Evolutionary conservation across 306 rosid genomes (phyloP).

Genomic region (Spatholobus suberectus): DNA sequence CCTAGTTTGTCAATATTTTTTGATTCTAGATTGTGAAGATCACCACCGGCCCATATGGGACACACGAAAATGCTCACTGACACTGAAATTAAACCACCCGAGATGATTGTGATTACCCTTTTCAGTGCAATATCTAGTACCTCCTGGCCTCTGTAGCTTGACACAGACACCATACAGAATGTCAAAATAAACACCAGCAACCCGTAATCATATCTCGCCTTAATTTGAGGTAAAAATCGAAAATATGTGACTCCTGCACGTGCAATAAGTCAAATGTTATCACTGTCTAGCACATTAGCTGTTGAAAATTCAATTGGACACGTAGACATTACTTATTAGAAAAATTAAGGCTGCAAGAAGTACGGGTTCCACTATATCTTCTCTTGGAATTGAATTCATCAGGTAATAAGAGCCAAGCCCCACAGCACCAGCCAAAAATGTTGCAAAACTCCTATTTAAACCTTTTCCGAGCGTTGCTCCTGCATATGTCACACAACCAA

Average conservation of each 20-base stretch:
- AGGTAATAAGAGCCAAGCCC: constrained; percentile 41
- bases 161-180: constrained; percentile 54
- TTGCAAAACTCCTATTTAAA: constrained; percentile 48
- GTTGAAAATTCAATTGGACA: not conserved
- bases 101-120: constrained; percentile 48
- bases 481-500: constrained; percentile 36
- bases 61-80: constrained; percentile 46
- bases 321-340: constrained; percentile 31
- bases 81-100: constrained; percentile 45
- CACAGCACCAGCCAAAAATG: constrained; percentile 37
- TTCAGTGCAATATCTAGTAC: constrained; percentile 45
- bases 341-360: constrained; percentile 37
- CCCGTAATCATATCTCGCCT: constrained; percentile 66
- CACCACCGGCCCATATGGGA: constrained; percentile 62
- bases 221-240: constrained; percentile 55
- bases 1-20: constrained; percentile 52
- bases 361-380: not conserved
- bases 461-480: constrained; percentile 52
- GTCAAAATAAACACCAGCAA: constrained; percentile 58
- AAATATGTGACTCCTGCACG: constrained; percentile 49
- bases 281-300: not conserved
- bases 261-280: constrained; percentile 17
- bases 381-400: constrained; percentile 23
- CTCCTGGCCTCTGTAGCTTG: constrained; percentile 46
- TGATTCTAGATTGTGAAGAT: constrained; percentile 55